phyloP scores from a whole-genome alignment of 805 yeast species.

The Yarrowia deformans region DNA sequence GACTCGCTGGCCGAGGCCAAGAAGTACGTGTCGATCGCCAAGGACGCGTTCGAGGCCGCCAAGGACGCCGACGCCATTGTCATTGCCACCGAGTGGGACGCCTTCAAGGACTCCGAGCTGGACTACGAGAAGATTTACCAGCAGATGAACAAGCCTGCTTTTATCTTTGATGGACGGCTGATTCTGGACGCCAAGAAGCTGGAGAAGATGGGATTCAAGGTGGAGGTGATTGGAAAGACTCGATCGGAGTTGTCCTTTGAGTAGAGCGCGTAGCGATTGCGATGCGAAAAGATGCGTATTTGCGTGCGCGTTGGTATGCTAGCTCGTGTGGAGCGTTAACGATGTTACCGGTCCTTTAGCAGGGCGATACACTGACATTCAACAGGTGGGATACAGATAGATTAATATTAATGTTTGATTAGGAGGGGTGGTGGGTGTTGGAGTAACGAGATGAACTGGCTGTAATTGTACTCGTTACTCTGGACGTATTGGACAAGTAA shows the following conservation, averaged over 20 bases:
- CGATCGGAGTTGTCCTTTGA: conserved; percentile 29
- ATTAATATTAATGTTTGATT: conserved; percentile 18
- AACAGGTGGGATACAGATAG: conserved; percentile 16
- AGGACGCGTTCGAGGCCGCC: conserved; percentile 47
- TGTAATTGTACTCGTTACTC: no score
- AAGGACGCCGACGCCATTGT: conserved; percentile 47
- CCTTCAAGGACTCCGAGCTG: conserved; percentile 46
- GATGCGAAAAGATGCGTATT: no score
- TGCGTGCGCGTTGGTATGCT: no score
- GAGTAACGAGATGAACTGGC: not conserved
- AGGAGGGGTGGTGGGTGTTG: no score
- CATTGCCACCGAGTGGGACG: conserved; percentile 49
- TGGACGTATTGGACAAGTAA: no score
- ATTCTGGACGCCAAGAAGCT: conserved; percentile 46
- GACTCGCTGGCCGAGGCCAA: conserved; percentile 42
- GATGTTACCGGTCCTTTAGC: no score
- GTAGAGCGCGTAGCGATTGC: no score
- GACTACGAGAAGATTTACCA: conserved; percentile 47
- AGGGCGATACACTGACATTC: no score
- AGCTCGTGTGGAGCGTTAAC: no score
- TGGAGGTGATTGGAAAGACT: conserved; percentile 46
- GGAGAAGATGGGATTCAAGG: conserved; percentile 47
- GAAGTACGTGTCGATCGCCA: conserved; percentile 42
- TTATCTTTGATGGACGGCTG: conserved; percentile 47
- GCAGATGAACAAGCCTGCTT: conserved; percentile 48